These are phyloP conservation scores for Hortiboletus campestris DNA, from an alignment of 768 basidiomycete species.

Conservation along the genomic window DNA sequence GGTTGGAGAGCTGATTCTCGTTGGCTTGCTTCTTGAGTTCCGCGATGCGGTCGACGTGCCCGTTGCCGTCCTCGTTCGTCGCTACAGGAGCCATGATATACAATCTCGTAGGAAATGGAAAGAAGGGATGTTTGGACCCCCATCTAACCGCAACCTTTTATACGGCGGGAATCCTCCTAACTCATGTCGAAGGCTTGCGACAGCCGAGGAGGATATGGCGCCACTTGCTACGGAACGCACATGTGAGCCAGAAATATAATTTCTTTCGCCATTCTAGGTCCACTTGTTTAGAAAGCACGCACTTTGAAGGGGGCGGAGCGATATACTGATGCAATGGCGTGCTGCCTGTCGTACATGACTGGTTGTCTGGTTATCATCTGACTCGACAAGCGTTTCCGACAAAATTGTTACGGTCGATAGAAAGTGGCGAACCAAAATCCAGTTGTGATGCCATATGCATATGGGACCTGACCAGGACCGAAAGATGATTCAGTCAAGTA, in stretches of 20 bases:
- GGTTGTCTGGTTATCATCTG: neutral
- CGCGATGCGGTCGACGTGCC: conserved; percentile 18
- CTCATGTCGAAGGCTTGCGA: conserved; percentile 7
- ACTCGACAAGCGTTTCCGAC: neutral
- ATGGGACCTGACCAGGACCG: neutral
- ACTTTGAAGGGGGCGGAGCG: neutral
- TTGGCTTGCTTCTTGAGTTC: conserved; percentile 26
- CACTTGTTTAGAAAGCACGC: neutral
- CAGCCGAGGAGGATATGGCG: conserved; percentile 16
- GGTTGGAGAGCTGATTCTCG: conserved; percentile 44
- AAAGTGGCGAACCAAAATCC: neutral
- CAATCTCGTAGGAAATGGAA: neutral
- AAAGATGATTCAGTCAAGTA: neutral
- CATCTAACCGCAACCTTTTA: conserved; percentile 12
- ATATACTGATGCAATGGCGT: neutral
- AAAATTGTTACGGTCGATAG: neutral
- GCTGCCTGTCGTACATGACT: neutral
- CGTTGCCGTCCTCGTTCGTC: conserved; percentile 35
- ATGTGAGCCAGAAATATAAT: conserved; percentile 16
- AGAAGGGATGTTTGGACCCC: neutral
- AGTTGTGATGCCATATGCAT: neutral
- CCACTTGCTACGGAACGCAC: neutral
- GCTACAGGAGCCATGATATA: conserved; percentile 50
- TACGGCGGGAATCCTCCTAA: neutral
- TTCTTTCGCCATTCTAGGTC: conserved; percentile 10